Evolutionary conservation across 495 filamentous ascomycete genomes (phyloP), one percentile per base, ranked within the genome.

Genomic region (Pseudevernia furfuracea): DNA sequence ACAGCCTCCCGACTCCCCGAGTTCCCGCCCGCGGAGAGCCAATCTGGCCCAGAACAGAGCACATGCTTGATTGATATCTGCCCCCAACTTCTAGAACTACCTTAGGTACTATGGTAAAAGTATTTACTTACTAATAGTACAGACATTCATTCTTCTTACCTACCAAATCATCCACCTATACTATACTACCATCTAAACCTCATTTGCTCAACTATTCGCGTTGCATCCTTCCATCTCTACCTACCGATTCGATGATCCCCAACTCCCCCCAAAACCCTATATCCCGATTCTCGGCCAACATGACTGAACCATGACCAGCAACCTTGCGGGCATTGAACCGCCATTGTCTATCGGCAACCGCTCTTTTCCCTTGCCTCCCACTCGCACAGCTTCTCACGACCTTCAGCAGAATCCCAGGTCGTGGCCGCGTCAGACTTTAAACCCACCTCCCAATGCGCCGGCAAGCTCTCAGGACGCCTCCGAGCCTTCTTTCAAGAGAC

Each of bases 261-360:
- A 43, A 48, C 7, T 25, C 41, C 41, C 28, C 43, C 21, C 36
- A 14, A 59, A 58, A 37, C 41, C 19, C 23, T 44, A 59, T 25
- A 41, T 32, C 43, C 21, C 41, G 37, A 58, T 1, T 38, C 41
- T 56, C 55, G 53, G 65, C 39, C 60, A 61, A 64, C 43, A 69
- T 69, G 67, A 69, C 64, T 48, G 58, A 59, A 58, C 68, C 59
- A 69, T 69, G 68, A 69, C 65, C 59, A 67, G 58, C 44, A 49
- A 67, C 38, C 43, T 44, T 38, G 25, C 58, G 37, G 61, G 25
- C 62, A 39, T 41, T 64, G 59, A 64, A 49, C 48, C 53, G 39
- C 59, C 59, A 55, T 61, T 58, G 32, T 28, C 59, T 32, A 19
- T 19, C 38, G 30, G 53, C 58, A 61, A 37, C 32, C 53, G 58